Conservation (phyloP, 345 rosid genomes). For the Pelargonium nanum region DNA sequence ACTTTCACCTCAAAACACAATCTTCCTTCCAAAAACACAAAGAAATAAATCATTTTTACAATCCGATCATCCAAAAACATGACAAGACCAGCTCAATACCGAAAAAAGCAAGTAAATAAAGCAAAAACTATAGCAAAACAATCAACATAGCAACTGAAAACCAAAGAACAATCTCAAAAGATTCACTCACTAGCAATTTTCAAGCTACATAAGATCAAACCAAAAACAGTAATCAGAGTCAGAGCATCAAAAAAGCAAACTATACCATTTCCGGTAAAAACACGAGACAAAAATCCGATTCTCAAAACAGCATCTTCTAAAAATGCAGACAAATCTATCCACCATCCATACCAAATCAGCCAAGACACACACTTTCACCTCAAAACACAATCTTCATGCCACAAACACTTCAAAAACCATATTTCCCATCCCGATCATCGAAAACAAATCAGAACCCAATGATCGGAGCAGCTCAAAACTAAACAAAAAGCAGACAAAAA, state of each 20-base stretch:
- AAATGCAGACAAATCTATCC: not conserved
- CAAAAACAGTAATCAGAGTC: no score
- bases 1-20: constrained; percentile 4
- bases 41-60: not conserved
- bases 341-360: not conserved
- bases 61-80: constrained; percentile 30
- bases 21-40: constrained; percentile 7
- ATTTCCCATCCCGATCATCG: constrained; percentile 22
- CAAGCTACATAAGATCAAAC: no score
- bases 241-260: constrained; percentile 2
- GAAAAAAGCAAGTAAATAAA: no score
- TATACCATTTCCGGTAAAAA: not conserved
- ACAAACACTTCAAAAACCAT: constrained; percentile 3
- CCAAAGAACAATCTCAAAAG: no score
- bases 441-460: constrained; percentile 19
- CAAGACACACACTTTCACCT: not conserved
- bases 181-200: no score
- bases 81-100: no score
- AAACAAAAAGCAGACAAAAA: constrained; percentile 7
- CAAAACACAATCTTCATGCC: constrained; percentile 9
- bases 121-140: no score
- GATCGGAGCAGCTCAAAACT: constrained; percentile 17
- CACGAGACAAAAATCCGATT: not conserved
- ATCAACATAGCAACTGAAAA: no score
- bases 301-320: constrained; percentile 3